Evolutionary conservation across 768 basidiomycete species (phyloP), one percentile per base, ranked within the genome.

Genomic region (Leucocoprinus sp.): DNA sequence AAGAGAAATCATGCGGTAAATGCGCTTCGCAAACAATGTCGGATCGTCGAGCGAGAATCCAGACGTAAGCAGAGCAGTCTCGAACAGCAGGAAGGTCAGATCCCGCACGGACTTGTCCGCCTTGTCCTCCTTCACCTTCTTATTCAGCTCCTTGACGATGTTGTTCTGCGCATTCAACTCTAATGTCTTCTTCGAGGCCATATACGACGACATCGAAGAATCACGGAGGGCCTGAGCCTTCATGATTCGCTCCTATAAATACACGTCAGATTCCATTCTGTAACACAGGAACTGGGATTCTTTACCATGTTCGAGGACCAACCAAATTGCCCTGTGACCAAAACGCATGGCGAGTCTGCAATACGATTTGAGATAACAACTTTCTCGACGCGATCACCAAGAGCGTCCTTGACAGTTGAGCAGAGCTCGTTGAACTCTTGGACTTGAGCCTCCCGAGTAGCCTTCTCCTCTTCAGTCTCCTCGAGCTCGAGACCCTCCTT

Each of bases 371-470:
- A 98, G 55, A 97, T 74, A 52, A 95, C 79, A 18, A 99, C 95
- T 77, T 99, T 99, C 79, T 99, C 96, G 53, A 99, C 93, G 77
- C 93, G 95, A 69, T 97, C 95, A 49, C 95, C 93, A 50, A 99
- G 92, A 47, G 88, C 89, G 58, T 99, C 95, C 80, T 97, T 99
- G 74, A 97, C 90, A 52, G 85, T 81, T 50, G 85, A 75, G 80
- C 91, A 93, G 48, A 99, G 78, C 51, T 92, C 91, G 58, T 78
- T 75, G 71, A 78, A 97, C 55, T 83, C 81, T 49, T 82, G 70
- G 19, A 74, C 79, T 67, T 95, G 91, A 51, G 82, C 78, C 74
- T 98, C 95, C 40, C 90, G 88, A 8, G 60, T 68, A 59, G 76
- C 77, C 83, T 98, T 99, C 80, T 98, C 95, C 55, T 95, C 95